Base-by-base conservation (phyloP, 176 grass and related monocot genomes). In the Ananas comosus region DNA sequence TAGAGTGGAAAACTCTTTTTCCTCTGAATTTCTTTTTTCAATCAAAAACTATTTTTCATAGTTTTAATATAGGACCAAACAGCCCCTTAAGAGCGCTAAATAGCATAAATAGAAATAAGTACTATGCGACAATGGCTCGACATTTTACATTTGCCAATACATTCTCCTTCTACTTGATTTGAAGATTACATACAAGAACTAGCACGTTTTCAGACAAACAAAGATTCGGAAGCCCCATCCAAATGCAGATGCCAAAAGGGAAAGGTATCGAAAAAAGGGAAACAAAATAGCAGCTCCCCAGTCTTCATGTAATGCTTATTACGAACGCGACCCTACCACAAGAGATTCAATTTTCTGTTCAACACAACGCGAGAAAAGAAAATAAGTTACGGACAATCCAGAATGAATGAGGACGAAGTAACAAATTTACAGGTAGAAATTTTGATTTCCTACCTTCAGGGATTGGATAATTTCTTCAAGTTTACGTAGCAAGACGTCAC, bases 291-390 rank as follows among this genome's bases (percentile, higher is more conserved):
- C 17, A 61, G 16, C 56, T 61, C 56, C 9, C 48, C n/a, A 14
- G 19, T 69, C 48, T 23, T 57, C 51, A 9, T 47, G 24, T 25
- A 17, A 56, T 58, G 69, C 24, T 23, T 77, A 48, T 74, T 67
- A 65, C 51, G 72, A 51, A 78, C 76, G 73, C 72, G 67, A 74
- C 72, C 48, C 67, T 51, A 69, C 11, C 11, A 91, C 68, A 72
- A 87, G 17, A 72, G 72, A 88, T 73, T 88, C 88, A 47, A 91
- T 74, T 77, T 85, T 82, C 85, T 88, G 79, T 52, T 49, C 4
- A 77, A 68, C 33, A 54, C n/a, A 16, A 17, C 2, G n/a, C 13
- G 24, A 3, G 24, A 65, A 24, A 74, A 64, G 4, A 66, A 5
- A 49, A 11, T 14, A 76, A 10, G 51, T 73, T 64, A 8, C 70